These are phyloP conservation scores for Xylaria acuta DNA, from an alignment of 495 filamentous ascomycete genomes.

Conservation along the genomic window DNA sequence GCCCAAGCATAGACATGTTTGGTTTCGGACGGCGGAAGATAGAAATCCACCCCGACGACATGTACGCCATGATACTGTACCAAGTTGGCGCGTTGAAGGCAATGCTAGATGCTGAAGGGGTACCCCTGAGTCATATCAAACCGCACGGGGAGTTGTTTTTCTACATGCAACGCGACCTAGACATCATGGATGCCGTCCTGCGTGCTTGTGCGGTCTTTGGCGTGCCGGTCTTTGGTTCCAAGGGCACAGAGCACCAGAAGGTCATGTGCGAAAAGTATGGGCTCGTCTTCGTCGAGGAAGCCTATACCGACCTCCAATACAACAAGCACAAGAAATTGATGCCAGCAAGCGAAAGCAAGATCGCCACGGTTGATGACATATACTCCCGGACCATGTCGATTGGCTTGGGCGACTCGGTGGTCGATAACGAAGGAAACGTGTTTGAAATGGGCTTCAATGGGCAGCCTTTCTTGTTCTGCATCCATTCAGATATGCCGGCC, in stretches of 20 bases:
- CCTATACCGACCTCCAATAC: conserved; percentile 67
- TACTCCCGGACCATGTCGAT: conserved; percentile 49
- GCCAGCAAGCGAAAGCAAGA: conserved; percentile 63
- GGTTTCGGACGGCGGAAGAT: conserved; percentile 68
- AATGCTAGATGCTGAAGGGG: conserved; percentile 60
- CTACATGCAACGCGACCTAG: conserved; percentile 62
- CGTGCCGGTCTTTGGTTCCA: conserved; percentile 62
- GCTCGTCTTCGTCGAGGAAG: conserved; percentile 62
- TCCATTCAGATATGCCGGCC: conserved; percentile 56
- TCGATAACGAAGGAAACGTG: conserved; percentile 51
- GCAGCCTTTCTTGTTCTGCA: conserved; percentile 58
- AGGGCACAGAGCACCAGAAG: conserved; percentile 60
- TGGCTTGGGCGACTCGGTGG: conserved; percentile 52
- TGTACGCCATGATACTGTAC: conserved; percentile 63
- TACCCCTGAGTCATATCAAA: conserved; percentile 66
- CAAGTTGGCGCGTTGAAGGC: conserved; percentile 65
- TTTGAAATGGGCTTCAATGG: conserved; percentile 54
- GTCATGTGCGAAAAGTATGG: conserved; percentile 56
- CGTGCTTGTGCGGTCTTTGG: conserved; percentile 55
- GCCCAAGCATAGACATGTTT: conserved; percentile 56
- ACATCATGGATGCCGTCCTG: conserved; percentile 58
- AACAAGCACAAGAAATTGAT: conserved; percentile 55
- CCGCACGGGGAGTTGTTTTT: conserved; percentile 63
- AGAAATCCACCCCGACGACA: conserved; percentile 60
- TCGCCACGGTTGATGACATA: conserved; percentile 54